phyloP scores from a whole-genome alignment of 2,329 filamentous ascomycete species.

The Diaporthe helianthi region DNA sequence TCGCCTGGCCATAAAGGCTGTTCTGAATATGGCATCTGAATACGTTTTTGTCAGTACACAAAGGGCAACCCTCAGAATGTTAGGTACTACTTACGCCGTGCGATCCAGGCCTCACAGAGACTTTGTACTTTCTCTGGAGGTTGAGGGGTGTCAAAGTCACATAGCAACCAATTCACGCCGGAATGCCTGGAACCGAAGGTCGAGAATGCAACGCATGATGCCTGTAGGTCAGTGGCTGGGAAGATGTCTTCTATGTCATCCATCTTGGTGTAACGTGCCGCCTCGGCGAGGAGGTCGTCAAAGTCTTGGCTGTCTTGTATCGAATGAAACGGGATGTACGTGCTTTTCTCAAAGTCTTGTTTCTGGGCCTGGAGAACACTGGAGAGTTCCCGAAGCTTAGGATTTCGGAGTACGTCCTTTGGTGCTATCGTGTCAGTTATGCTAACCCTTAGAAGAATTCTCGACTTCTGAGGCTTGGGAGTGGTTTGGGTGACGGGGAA shows the following conservation, averaged over 20 bases:
- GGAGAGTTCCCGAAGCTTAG: not conserved
- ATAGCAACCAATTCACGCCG: not conserved
- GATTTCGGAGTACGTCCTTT: not conserved
- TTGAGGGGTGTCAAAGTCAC: not conserved
- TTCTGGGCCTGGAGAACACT: not conserved
- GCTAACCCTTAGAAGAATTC: not conserved
- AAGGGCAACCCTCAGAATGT: not conserved
- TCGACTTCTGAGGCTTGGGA: no score
- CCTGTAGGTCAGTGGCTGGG: not conserved
- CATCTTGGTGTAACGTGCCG: not conserved
- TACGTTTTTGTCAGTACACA: not conserved
- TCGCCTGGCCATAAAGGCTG: not conserved
- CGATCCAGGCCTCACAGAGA: not conserved
- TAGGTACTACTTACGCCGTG: not conserved
- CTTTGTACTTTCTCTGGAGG: not conserved
- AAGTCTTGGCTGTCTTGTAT: not conserved
- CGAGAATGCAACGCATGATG: not conserved
- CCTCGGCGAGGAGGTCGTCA: not conserved
- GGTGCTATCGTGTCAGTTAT: not conserved
- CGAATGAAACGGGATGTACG: not conserved
- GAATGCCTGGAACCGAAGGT: not conserved
- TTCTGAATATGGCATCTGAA: not conserved
- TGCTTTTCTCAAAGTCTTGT: not conserved
- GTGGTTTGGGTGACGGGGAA: not conserved
- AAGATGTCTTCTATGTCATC: not conserved